Percentiles rank a stretch among this genome's conserved stretches.
Conservation (phyloP, 495 filamentous ascomycete species). For the Durotheca rogersii region DNA sequence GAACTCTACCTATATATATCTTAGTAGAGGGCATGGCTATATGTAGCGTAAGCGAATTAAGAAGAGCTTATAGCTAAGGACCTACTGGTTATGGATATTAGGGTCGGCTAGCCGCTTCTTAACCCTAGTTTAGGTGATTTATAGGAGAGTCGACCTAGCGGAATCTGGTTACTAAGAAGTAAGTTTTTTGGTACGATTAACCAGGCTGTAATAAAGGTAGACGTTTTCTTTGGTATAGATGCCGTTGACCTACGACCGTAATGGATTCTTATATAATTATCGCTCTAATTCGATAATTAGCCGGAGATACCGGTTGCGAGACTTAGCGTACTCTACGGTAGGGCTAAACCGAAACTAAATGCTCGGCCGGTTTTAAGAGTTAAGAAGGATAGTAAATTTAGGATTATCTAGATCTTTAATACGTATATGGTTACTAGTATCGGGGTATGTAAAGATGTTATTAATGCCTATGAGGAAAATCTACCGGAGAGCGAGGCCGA, state of each 20-base stretch:
- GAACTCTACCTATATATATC: conserved; percentile 38
- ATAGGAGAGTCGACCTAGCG: conserved; percentile 40
- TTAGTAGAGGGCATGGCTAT: conserved; percentile 35
- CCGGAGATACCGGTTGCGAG: conserved; percentile 39
- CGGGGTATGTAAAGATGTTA: conserved; percentile 41
- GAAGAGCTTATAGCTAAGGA: conserved; percentile 33
- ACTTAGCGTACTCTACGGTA: conserved; percentile 38
- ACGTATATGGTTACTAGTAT: conserved; percentile 42
- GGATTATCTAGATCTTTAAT: conserved; percentile 44
- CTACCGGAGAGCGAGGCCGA: conserved; percentile 41
- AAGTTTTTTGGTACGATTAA: conserved; percentile 32
- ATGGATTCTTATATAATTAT: conserved; percentile 38
- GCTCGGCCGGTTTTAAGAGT: conserved; percentile 29
- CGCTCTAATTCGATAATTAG: conserved; percentile 37
- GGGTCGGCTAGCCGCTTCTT: conserved; percentile 30
- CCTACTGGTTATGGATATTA: conserved; percentile 36
- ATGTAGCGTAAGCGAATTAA: conserved; percentile 33
- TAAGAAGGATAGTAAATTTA: conserved; percentile 38
- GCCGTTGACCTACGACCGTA: conserved; percentile 39
- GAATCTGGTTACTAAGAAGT: conserved; percentile 41
- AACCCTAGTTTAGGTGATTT: conserved; percentile 24
- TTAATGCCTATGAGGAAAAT: conserved; percentile 40
- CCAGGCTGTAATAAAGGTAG: conserved; percentile 37
- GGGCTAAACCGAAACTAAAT: conserved; percentile 35
- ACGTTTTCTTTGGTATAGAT: conserved; percentile 39